Conservation (phyloP, 1,284 basidiomycete genomes). For the Tranzscheliella williamsii region DNA sequence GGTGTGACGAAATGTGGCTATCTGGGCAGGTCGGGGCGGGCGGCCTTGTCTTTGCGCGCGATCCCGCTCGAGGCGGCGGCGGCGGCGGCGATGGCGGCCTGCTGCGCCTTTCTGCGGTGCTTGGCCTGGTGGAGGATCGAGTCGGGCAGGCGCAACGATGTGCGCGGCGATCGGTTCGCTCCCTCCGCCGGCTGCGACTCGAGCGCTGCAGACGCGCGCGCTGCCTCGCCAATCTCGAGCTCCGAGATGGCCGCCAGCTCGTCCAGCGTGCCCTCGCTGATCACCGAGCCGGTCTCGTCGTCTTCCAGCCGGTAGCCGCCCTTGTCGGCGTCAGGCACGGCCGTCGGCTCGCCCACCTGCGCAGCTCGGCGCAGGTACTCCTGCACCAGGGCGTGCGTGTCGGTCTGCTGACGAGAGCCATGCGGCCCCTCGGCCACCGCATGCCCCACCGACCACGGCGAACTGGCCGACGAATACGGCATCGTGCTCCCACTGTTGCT, state of each 20-base stretch:
- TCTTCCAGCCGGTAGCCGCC: conserved; percentile 2
- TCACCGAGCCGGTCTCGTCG: conserved; percentile 19
- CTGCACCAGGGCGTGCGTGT: conserved; percentile 30
- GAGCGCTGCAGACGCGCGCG: too few species aligned
- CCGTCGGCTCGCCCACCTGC: conserved; percentile 5
- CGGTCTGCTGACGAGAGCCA: conserved; percentile 14
- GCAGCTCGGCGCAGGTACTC: conserved; percentile 29
- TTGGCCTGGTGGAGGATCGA: conserved; percentile 18
- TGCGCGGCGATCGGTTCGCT: conserved; percentile 1
- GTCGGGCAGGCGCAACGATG: conserved; percentile 11
- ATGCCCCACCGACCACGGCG: conserved; percentile 25
- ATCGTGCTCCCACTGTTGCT: conserved; percentile 22
- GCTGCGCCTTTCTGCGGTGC: conserved; percentile 2
- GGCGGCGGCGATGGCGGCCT: conserved; percentile 4
- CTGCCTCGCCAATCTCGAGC: conserved; percentile 21
- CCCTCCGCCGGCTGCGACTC: conserved; percentile 6
- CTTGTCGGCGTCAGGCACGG: conserved; percentile 8
- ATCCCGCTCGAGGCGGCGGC: conserved; percentile 22
- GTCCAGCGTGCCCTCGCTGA: conserved; percentile 44
- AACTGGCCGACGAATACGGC: conserved; percentile 27
- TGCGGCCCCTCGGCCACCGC: conserved; percentile 2
- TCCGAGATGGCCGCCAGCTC: conserved; percentile 42
- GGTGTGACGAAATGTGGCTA: too few species aligned
- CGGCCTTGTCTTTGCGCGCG: conserved; percentile 19
- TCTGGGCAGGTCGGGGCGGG: too few species aligned